Percentiles rank a stretch among this genome's conserved stretches.
phyloP scores from a whole-genome alignment of 306 rosid genomes.

The Potentilla sterilis region DNA sequence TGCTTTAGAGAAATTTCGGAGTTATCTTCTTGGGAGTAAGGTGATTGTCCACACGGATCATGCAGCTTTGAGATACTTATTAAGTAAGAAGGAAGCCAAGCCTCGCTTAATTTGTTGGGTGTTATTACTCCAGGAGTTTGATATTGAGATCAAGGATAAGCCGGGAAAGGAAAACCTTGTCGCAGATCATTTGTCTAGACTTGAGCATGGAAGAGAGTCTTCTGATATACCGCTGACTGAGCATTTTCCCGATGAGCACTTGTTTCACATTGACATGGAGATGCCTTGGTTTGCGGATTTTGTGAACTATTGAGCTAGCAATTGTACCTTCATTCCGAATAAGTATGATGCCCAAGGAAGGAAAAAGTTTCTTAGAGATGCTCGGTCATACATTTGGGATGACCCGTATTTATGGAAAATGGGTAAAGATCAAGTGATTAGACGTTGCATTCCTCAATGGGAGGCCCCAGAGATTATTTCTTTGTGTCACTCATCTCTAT shows the following conservation, averaged over 20 bases:
- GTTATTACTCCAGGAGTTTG: background rate
- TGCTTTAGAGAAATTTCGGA: background rate
- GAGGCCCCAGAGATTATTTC: background rate
- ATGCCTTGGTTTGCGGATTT: no score
- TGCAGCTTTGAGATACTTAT: background rate
- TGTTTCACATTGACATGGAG: no score
- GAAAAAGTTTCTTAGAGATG: background rate
- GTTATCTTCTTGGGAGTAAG: background rate
- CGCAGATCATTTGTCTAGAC: background rate
- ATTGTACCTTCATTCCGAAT: background rate
- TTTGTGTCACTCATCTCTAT: no score
- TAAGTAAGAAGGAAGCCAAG: background rate
- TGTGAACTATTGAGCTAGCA: background rate
- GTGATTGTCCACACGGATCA: background rate
- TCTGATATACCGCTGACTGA: background rate
- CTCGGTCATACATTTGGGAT: background rate
- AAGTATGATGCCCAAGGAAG: background rate
- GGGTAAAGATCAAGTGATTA: background rate
- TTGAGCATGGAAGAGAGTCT: background rate
- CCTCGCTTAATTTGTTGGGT: background rate
- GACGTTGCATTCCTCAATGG: background rate
- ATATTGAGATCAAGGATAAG: background rate
- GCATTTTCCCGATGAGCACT: no score
- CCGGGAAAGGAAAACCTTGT: background rate
- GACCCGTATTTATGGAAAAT: background rate